Conservation (phyloP, 495 filamentous ascomycete genomes). For the Stereocaulon alpinum region DNA sequence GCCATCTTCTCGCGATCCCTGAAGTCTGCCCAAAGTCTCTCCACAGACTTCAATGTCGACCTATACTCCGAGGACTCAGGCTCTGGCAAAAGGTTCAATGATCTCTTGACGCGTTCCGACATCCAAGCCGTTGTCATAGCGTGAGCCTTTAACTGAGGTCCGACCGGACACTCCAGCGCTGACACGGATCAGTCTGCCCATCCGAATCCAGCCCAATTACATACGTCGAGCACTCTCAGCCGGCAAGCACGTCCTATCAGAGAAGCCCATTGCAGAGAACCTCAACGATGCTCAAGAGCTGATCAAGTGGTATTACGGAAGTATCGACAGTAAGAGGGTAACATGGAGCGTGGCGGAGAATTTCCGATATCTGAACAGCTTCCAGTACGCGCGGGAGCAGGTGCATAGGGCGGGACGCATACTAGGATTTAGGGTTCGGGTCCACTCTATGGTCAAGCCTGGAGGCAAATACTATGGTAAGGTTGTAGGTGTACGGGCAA, state of each 20-base stretch:
- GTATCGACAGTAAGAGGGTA: conserved; percentile 36
- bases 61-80: conserved; percentile 19
- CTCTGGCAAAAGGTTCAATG: conserved; percentile 8
- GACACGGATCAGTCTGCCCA: conserved; percentile 39
- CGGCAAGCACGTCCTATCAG: conserved; percentile 71
- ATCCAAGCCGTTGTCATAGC: conserved; percentile 23
- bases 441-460: conserved; percentile 42
- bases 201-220: conserved; percentile 44
- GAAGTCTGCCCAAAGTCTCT: conserved; percentile 9
- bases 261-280: conserved; percentile 71
- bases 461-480: conserved; percentile 49
- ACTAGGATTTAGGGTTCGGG: conserved; percentile 49
- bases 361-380: conserved; percentile 54
- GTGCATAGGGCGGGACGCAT: conserved; percentile 53
- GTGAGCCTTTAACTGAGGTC: conserved; percentile 35
- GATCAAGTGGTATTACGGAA: conserved; percentile 47
- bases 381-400: conserved; percentile 45
- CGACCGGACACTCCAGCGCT: not conserved
- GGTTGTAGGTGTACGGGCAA: too few species aligned
- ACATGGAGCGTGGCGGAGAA: conserved; percentile 67
- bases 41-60: conserved; percentile 12
- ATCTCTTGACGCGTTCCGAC: conserved; percentile 22
- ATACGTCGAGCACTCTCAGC: conserved; percentile 53
- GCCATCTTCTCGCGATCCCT: conserved; percentile 25
- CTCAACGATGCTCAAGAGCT: conserved; percentile 51